Evolutionary conservation across 306 rosid species (phyloP).

Genomic region (Cucurbita maxima): DNA sequence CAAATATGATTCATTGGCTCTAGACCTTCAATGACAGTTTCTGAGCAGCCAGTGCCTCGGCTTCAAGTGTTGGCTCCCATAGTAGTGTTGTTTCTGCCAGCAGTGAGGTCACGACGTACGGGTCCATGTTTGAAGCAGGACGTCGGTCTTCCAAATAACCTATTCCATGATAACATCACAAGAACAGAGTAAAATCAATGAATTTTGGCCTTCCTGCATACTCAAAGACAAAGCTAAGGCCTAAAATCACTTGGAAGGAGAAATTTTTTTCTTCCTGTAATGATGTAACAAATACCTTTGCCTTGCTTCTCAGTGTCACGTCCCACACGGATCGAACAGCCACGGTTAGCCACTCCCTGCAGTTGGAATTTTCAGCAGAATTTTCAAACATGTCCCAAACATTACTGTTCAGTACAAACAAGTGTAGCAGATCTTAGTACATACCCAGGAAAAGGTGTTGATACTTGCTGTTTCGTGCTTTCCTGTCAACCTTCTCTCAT

Average conservation of each 20-base stretch:
- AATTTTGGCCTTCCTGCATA: neutral
- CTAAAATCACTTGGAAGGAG: neutral
- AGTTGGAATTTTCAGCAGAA: conserved; percentile 4
- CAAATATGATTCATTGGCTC: neutral
- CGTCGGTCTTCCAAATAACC: conserved; percentile 99
- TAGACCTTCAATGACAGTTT: conserved; percentile 69
- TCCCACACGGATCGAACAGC: conserved; percentile 98
- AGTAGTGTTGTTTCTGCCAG: conserved; percentile 69
- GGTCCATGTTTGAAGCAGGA: conserved; percentile 99
- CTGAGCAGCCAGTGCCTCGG: conserved; percentile 97
- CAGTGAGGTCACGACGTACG: conserved; percentile 65
- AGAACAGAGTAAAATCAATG: conserved; percentile 1
- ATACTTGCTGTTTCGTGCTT: conserved; percentile 92
- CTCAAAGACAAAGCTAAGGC: neutral
- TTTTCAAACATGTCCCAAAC: conserved; percentile 7
- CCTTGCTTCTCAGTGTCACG: conserved; percentile 80
- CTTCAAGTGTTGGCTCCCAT: conserved; percentile 96
- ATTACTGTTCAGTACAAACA: conserved; percentile 2
- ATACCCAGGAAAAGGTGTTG: conserved; percentile 86
- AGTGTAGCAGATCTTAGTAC: conserved; percentile 8
- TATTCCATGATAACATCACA: conserved; percentile 13
- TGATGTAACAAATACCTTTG: conserved; percentile 41
- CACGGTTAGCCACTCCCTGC: conserved; percentile 99
- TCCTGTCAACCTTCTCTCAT: conserved; percentile 97
- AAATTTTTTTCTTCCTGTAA: neutral